phyloP scores from a whole-genome alignment of 352 stramenopile species.

The Peronospora destructor region DNA sequence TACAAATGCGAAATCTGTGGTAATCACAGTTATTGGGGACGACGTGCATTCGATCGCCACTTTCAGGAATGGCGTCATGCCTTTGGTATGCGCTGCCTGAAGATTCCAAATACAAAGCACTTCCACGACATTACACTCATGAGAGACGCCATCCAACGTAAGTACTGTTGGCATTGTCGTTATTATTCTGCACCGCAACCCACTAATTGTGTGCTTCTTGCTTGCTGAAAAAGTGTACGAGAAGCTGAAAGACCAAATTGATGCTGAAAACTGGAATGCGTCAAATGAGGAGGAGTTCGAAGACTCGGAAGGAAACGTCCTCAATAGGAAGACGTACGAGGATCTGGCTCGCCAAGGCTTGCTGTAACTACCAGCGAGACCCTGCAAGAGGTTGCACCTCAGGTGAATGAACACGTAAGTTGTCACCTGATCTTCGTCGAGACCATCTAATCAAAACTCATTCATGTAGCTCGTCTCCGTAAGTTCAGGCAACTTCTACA shows the following conservation, averaged over 20 bases:
- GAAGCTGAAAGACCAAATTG: constrained; percentile 92
- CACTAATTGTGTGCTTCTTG: constrained; percentile 3
- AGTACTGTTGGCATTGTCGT: constrained; percentile 10
- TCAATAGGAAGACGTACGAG: constrained; percentile 96
- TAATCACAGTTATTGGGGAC: constrained; percentile 96
- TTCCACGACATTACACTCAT: constrained; percentile 99
- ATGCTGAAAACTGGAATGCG: constrained; percentile 90
- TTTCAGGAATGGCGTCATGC: constrained; percentile 98
- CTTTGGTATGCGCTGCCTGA: constrained; percentile 97
- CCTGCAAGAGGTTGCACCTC: neutral
- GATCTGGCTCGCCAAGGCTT: constrained; percentile 96
- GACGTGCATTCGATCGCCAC: constrained; percentile 94
- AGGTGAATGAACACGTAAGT: constrained; percentile 8
- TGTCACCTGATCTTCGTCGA: too few relatives aligned
- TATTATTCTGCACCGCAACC: constrained; percentile 1
- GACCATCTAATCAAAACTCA: too few relatives aligned
- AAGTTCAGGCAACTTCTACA: too few relatives aligned
- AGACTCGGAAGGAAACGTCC: constrained; percentile 97
- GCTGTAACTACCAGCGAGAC: constrained; percentile 52
- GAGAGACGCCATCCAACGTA: constrained; percentile 89
- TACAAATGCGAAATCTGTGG: constrained; percentile 99
- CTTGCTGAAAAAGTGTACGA: constrained; percentile 85
- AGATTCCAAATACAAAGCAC: constrained; percentile 99
- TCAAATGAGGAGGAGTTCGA: constrained; percentile 97
- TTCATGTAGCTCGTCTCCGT: too few relatives aligned